These are phyloP conservation scores for Drechslera avenae DNA, from an alignment of 2,329 filamentous ascomycete species.

Conservation along the genomic window DNA sequence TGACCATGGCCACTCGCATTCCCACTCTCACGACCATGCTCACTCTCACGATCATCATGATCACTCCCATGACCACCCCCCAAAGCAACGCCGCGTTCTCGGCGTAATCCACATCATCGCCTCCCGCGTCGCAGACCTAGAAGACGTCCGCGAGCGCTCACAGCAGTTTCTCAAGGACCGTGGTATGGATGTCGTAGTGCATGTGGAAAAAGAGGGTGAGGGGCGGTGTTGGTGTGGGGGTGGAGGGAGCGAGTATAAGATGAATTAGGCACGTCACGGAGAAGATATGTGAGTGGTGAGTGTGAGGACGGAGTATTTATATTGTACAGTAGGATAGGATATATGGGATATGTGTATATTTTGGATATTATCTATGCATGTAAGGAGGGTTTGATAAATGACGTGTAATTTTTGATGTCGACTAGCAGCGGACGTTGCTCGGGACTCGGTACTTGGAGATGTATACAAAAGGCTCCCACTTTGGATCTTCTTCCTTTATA, in stretches of 20 bases:
- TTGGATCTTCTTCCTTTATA: no score
- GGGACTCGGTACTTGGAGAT: no score
- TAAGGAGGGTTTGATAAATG: no score
- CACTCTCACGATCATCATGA: slow-evolving; percentile 31
- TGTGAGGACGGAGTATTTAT: no score
- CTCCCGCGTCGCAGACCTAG: slow-evolving; percentile 70
- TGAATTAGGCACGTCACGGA: no score
- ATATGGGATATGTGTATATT: no score
- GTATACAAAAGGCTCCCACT: no score
- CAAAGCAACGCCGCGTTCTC: slow-evolving; percentile 60
- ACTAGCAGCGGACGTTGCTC: no score
- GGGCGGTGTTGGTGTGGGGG: slow-evolving; percentile 66
- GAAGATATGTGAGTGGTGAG: no score
- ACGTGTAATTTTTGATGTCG: no score
- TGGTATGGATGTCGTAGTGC: slow-evolving; percentile 81
- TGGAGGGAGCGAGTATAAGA: slow-evolving; percentile 32
- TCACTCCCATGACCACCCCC: slow-evolving; percentile 43
- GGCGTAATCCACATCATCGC: slow-evolving; percentile 89
- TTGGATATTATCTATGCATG: no score
- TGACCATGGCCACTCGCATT: slow-evolving; percentile 3
- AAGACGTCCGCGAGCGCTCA: slow-evolving; percentile 83
- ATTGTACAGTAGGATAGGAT: no score
- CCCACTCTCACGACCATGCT: slow-evolving; percentile 10
- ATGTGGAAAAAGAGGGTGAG: slow-evolving; percentile 86
- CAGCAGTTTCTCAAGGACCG: slow-evolving; percentile 70